Evolutionary conservation across 108 stramenopile genomes (phyloP).

Genomic region (Nitzschia putrida): DNA sequence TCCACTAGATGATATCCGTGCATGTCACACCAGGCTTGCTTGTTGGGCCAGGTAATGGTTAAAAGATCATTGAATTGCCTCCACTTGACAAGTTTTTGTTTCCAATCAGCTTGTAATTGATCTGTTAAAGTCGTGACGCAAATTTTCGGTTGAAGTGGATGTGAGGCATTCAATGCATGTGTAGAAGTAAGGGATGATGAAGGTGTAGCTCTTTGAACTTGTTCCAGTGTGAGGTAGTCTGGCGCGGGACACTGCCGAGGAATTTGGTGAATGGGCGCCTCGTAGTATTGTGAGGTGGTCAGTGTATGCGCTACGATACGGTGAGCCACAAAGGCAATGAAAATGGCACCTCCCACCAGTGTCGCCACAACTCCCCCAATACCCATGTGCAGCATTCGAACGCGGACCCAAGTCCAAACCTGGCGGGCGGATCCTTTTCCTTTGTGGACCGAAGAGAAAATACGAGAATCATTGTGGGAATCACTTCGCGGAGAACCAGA

Average conservation of each 20-base stretch:
- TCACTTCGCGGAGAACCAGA: too few species aligned
- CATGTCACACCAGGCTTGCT: constrained; percentile 23
- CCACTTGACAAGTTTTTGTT: constrained; percentile 27
- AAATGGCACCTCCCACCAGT: background rate
- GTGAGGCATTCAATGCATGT: background rate
- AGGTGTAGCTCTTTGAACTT: background rate
- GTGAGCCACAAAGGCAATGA: background rate
- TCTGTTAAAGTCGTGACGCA: constrained; percentile 41
- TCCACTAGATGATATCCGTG: constrained; percentile 29
- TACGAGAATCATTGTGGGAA: too few species aligned
- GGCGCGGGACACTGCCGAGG: constrained; percentile 6
- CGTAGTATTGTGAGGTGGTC: background rate
- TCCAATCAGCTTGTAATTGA: constrained; percentile 16
- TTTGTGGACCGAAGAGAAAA: background rate
- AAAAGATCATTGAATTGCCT: constrained; percentile 29
- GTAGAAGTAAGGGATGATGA: background rate
- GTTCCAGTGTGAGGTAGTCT: background rate
- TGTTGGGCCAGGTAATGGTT: constrained; percentile 25
- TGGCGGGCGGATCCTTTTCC: background rate
- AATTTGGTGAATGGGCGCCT: constrained; percentile 8
- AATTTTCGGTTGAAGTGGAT: constrained; percentile 6
- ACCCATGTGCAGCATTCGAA: background rate
- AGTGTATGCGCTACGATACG: constrained; percentile 1
- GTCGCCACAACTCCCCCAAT: background rate
- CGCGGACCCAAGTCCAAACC: background rate